Conservation (phyloP, 1,284 basidiomycete species). For the Coniferiporia sulphurascens region DNA sequence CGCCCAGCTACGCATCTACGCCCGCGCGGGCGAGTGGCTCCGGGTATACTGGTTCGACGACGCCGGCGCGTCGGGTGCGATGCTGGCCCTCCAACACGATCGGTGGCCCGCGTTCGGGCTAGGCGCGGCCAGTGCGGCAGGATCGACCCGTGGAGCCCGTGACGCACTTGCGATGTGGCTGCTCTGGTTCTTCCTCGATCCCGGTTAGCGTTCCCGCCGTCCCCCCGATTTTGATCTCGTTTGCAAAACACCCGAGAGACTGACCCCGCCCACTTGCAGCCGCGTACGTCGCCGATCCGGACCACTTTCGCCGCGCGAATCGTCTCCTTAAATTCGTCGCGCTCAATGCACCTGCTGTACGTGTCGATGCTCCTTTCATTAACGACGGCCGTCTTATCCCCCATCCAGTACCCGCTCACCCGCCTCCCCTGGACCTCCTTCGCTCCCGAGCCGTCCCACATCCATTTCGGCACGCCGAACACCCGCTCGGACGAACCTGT, state of each 20-base stretch:
- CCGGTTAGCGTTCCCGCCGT: slow-evolving; percentile 39
- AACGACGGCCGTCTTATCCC: slow-evolving; percentile 10
- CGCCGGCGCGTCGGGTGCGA: slow-evolving; percentile 31
- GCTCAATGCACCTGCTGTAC: slow-evolving; percentile 60
- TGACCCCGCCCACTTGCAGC: slow-evolving; percentile 31
- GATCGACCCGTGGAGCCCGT: slow-evolving; percentile 26
- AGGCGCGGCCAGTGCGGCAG: background rate
- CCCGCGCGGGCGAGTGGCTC: slow-evolving; percentile 33
- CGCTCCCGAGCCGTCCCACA: slow-evolving; percentile 29
- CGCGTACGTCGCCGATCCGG: slow-evolving; percentile 39
- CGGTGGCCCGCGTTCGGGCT: slow-evolving; percentile 28
- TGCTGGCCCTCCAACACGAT: slow-evolving; percentile 25
- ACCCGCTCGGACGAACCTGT: background rate
- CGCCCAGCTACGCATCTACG: slow-evolving; percentile 38
- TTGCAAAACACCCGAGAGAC: background rate
- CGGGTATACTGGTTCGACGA: slow-evolving; percentile 34
- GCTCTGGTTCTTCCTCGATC: slow-evolving; percentile 49
- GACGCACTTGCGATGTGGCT: slow-evolving; percentile 36
- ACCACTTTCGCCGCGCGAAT: slow-evolving; percentile 39
- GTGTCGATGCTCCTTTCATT: slow-evolving; percentile 21
- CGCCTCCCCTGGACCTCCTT: slow-evolving; percentile 56
- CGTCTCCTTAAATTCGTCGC: slow-evolving; percentile 56
- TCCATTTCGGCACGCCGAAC: slow-evolving; percentile 12
- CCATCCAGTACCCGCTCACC: slow-evolving; percentile 52
- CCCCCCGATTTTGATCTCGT: background rate